Base-by-base conservation (phyloP, 2,329 filamentous ascomycete genomes). In the Fusarium aywerte region DNA sequence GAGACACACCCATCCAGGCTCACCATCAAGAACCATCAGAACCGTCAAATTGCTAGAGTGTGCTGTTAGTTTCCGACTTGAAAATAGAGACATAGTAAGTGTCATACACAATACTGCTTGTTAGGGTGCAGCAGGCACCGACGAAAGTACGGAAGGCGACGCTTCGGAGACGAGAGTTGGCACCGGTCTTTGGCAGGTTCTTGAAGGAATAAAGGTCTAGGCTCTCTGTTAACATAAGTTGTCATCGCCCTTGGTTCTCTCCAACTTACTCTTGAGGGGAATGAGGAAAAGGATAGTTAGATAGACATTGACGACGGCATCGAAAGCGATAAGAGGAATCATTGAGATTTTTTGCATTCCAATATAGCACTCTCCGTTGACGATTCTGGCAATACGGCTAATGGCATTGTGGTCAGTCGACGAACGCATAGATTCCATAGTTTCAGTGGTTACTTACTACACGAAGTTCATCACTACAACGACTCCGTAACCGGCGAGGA, bases 1-100 rank as follows among this genome's bases (percentile, higher is more conserved):
- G 5, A 90, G 80, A 67, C 87, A 90, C 4, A 90, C 82, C 87
- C 87, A 90, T 4, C 84, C 87, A 3, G 85, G 87, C 71, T 90
- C 87, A 13, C 87, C 87, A 23, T 86, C 76, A 3, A 90, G 80
- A 2, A 80, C 81, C 80, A 88, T 84, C 1, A 90, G 76, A 0
- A 89, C 81, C 4, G 83, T 82, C 4, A 90, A 75, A 71, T 90
- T 90, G 5, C 85, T 87, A 39, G 13, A 25, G 15, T 13, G n/a
- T 2, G 16, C 12, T 38, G 31, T 66, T 50, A 71, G 70, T 16
- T 11, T 16, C 16, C 23, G 13, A 15, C 35, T n/a, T 18, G 8
- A 16, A 15, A 5, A 20, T n/a, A 13, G 8, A 10, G 9, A 18
- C 7, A 16, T 3, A 23, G 39, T 6, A 38, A 11, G 10, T 38